Conservation (phyloP, 257 asterid genomes). For the Euphrasia confusa region DNA sequence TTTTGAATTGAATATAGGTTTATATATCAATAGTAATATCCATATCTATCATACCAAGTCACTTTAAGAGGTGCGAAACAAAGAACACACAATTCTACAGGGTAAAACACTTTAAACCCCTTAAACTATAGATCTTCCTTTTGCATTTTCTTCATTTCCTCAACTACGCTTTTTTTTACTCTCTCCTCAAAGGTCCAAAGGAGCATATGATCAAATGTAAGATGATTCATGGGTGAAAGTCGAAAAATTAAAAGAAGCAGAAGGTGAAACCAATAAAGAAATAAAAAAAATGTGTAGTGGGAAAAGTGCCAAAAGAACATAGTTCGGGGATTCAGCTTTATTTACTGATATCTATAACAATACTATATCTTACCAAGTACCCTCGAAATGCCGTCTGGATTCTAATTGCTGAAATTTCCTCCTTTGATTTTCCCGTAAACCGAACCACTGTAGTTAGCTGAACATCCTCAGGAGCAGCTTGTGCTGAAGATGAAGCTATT, state of each 20-base stretch:
- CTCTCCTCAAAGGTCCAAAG: too few relatives aligned
- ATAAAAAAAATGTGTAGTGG: not conserved
- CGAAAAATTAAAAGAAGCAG: too few relatives aligned
- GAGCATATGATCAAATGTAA: too few relatives aligned
- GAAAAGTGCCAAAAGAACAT: not conserved
- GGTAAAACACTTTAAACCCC: too few relatives aligned
- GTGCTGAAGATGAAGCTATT: slow-evolving; percentile 48
- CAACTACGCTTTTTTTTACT: too few relatives aligned
- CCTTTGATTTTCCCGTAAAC: slow-evolving; percentile 47
- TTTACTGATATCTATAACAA: not conserved
- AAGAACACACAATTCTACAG: too few relatives aligned
- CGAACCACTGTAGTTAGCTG: slow-evolving; percentile 37
- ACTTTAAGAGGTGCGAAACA: too few relatives aligned
- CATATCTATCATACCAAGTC: not conserved
- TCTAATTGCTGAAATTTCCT: slow-evolving; percentile 64
- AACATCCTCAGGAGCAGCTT: slow-evolving; percentile 40
- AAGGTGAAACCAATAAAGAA: not conserved
- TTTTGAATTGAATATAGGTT: too few relatives aligned
- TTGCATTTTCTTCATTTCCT: too few relatives aligned
- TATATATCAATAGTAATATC: not conserved
- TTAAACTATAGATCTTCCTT: too few relatives aligned
- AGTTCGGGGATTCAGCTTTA: not conserved
- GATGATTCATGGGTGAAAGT: too few relatives aligned
- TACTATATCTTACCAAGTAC: slow-evolving; percentile 45
- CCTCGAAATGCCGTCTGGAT: slow-evolving; percentile 87